A percentile compares a stretch with the other conserved stretches of the same genome.
phyloP scores from a whole-genome alignment of 1,139 yeast species.

The Arxiozyma bovina region DNA sequence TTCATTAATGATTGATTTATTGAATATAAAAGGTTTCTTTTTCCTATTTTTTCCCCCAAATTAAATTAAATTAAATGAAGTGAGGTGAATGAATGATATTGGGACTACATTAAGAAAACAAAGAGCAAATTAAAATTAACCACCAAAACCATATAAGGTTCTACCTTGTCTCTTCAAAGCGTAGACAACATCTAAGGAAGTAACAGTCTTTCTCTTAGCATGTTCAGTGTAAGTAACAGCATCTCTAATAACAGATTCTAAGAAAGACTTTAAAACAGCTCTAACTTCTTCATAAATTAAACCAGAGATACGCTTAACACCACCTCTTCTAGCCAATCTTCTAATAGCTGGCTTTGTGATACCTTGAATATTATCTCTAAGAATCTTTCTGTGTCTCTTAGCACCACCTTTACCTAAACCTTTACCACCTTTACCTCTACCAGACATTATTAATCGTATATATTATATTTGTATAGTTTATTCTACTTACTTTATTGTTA shows the following conservation, averaged over 20 bases:
- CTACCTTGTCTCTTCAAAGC: constrained; percentile 99
- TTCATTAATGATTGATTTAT: neutral
- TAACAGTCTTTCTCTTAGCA: constrained; percentile 99
- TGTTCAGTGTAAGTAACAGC: constrained; percentile 99
- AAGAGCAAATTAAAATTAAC: constrained; percentile 40
- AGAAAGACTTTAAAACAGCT: constrained; percentile 90
- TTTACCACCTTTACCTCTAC: constrained; percentile 99
- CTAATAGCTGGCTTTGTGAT: constrained; percentile 99
- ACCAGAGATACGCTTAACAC: constrained; percentile 99
- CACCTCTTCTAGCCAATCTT: constrained; percentile 99
- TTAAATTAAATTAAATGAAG: neutral
- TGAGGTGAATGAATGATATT: neutral
- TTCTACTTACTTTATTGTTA: neutral
- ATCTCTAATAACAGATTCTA: constrained; percentile 95
- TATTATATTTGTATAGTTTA: constrained; percentile 1
- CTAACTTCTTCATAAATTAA: constrained; percentile 98
- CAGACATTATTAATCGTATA: constrained; percentile 61
- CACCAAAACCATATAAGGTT: constrained; percentile 99
- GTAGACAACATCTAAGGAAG: constrained; percentile 96
- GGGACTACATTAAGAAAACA: neutral
- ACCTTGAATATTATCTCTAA: constrained; percentile 99
- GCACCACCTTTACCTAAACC: constrained; percentile 99
- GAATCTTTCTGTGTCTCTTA: constrained; percentile 99
- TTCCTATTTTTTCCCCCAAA: no score
- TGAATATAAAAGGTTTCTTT: neutral